phyloP scores from a whole-genome alignment of 305 asterid genomes.

The Plantago coronopus region DNA sequence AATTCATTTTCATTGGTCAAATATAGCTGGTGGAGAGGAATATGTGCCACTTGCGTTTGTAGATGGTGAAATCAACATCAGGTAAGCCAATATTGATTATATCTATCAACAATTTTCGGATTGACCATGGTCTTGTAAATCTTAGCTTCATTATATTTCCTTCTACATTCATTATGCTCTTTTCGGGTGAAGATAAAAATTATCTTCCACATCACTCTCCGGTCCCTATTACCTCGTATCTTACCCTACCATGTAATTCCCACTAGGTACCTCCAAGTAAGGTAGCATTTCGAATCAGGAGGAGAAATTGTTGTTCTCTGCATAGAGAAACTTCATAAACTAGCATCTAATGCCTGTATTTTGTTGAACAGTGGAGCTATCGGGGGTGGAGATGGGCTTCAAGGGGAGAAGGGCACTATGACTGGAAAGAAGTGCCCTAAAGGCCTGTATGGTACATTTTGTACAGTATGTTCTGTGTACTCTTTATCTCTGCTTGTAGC shows the following conservation, averaged over 20 bases:
- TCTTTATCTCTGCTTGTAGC: conserved; percentile 28
- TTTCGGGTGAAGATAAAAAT: no score
- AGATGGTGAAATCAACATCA: conserved; percentile 58
- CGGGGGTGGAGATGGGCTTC: conserved; percentile 73
- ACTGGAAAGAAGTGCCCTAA: conserved; percentile 91
- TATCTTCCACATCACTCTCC: no score
- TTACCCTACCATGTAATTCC: no score
- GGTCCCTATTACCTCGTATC: no score
- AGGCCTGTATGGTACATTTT: conserved; percentile 91
- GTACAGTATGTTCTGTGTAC: conserved; percentile 64
- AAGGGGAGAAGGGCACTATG: conserved; percentile 81
- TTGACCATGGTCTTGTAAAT: background rate
- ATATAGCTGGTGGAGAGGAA: conserved; percentile 65
- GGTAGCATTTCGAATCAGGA: background rate
- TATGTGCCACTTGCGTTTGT: conserved; percentile 79
- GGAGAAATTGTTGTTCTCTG: background rate
- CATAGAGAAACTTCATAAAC: conserved; percentile 5
- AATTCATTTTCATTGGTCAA: conserved; percentile 95
- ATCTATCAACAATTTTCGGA: conserved; percentile 1
- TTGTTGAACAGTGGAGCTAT: conserved; percentile 70
- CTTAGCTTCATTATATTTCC: no score
- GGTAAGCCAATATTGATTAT: conserved; percentile 38
- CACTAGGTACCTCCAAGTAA: background rate
- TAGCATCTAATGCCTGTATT: conserved; percentile 16
- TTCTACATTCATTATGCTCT: no score